A percentile compares a stretch with the other conserved stretches of the same genome.
These are phyloP conservation scores for Trichoderma sp. DNA, from an alignment of 2,329 filamentous ascomycete genomes.

Conservation along the genomic window DNA sequence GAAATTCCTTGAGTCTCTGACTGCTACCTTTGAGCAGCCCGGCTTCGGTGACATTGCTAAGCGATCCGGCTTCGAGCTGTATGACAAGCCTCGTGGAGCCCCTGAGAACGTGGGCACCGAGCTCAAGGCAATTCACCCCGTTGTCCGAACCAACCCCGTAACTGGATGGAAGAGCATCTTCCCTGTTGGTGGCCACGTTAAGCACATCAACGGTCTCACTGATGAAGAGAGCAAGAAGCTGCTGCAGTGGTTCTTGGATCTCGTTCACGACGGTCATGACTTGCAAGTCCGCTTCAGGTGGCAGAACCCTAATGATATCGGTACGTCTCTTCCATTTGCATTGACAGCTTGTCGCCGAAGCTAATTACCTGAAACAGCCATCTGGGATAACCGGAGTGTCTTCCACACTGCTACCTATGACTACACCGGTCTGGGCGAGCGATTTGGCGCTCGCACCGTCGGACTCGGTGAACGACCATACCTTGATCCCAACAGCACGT, in stretches of 20 bases:
- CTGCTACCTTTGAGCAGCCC: constrained; percentile 52
- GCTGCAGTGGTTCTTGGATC: constrained; percentile 50
- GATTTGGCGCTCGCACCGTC: constrained; percentile 49
- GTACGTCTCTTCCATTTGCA: constrained; percentile 20
- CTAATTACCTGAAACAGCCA: constrained; percentile 35
- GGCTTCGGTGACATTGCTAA: constrained; percentile 49
- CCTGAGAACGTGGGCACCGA: constrained; percentile 49
- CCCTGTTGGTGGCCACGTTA: constrained; percentile 49
- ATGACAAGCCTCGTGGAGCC: constrained; percentile 44
- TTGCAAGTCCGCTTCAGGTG: constrained; percentile 49
- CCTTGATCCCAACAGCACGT: constrained; percentile 44
- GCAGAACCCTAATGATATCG: constrained; percentile 44
- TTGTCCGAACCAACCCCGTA: constrained; percentile 56
- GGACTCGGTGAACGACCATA: constrained; percentile 54
- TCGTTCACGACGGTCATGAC: constrained; percentile 55
- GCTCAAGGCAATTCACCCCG: constrained; percentile 51
- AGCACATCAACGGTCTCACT: constrained; percentile 49
- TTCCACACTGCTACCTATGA: constrained; percentile 55
- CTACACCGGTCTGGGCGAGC: constrained; percentile 46
- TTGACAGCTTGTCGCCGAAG: too few relatives aligned
- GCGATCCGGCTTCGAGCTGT: constrained; percentile 43
- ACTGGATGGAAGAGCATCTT: constrained; percentile 58
- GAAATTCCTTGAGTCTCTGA: constrained; percentile 57
- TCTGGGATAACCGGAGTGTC: constrained; percentile 58
- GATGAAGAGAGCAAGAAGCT: constrained; percentile 47